These are phyloP conservation scores for Isabelozyma heimii DNA, from an alignment of 805 yeast species.

Conservation along the genomic window DNA sequence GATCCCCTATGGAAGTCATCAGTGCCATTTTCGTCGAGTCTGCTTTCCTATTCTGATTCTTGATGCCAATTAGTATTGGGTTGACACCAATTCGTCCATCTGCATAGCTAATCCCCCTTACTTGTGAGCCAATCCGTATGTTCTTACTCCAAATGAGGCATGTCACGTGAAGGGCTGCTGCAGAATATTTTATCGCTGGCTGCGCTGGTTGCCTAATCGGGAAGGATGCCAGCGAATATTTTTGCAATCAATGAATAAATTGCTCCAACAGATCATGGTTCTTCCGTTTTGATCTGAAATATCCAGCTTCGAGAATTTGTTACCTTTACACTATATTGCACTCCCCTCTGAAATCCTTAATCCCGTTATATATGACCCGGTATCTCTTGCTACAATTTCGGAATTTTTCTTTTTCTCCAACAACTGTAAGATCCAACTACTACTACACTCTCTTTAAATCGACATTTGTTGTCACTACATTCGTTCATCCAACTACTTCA, in stretches of 20 bases:
- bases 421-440: not conserved
- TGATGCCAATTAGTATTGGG: not conserved
- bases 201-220: not conserved
- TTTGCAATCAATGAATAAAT: not conserved
- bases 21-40: not conserved
- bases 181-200: not conserved
- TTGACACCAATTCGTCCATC: not conserved
- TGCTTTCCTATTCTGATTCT: not conserved
- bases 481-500: not conserved
- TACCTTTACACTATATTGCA: not conserved
- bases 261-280: not conserved
- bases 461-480: not conserved
- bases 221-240: not conserved
- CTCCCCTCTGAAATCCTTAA: not conserved
- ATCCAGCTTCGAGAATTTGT: not conserved
- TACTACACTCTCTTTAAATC: not conserved
- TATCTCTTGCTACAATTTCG: not conserved
- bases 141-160: too few species aligned
- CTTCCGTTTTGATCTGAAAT: not conserved
- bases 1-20: not conserved
- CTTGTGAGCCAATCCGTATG: not conserved
- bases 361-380: not conserved
- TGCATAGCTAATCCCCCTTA: not conserved
- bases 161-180: too few species aligned
- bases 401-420: not conserved